Evolutionary conservation across 805 yeast species (phyloP).

Genomic region (Metschnikowia santaceciliae): DNA sequence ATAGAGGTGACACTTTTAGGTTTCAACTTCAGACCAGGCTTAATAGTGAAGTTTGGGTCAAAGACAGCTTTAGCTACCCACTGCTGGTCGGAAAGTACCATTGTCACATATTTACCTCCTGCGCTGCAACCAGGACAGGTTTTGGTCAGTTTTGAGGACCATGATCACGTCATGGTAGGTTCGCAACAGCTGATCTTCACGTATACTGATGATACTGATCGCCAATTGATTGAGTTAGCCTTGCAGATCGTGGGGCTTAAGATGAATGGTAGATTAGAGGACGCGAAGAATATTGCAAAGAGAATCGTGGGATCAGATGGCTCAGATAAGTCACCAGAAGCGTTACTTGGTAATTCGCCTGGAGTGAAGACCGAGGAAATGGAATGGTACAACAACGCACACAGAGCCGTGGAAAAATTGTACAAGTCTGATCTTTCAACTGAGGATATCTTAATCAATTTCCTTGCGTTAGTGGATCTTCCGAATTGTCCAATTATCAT

Average conservation of each 20-base stretch:
- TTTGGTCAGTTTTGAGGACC: constrained; percentile 71
- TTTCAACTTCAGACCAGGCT: constrained; percentile 76
- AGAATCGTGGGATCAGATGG: constrained; percentile 71
- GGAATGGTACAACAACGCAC: constrained; percentile 53
- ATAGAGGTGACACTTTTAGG: constrained; percentile 92
- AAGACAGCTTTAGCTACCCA: constrained; percentile 78
- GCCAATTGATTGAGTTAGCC: constrained; percentile 91
- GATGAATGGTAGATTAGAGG: constrained; percentile 94
- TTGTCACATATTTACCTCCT: constrained; percentile 92
- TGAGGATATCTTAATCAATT: constrained; percentile 47
- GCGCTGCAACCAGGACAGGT: constrained; percentile 89
- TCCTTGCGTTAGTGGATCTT: constrained; percentile 56
- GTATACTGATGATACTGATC: constrained; percentile 90
- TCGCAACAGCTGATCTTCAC: constrained; percentile 68
- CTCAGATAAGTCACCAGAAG: constrained; percentile 9
- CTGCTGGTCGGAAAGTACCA: constrained; percentile 94
- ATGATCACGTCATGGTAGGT: constrained; percentile 31
- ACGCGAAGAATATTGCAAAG: constrained; percentile 89
- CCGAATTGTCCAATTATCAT: constrained; percentile 58
- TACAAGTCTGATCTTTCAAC: constrained; percentile 44
- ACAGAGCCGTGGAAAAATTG: constrained; percentile 45
- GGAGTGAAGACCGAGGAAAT: constrained; percentile 22
- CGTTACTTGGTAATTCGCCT: constrained; percentile 6
- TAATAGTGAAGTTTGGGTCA: constrained; percentile 82
- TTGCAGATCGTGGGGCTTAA: constrained; percentile 94